A percentile compares a stretch with the other conserved stretches of the same genome.
Evolutionary conservation across 139 green algal species (phyloP).

Genomic region (Nannochloris sp.): DNA sequence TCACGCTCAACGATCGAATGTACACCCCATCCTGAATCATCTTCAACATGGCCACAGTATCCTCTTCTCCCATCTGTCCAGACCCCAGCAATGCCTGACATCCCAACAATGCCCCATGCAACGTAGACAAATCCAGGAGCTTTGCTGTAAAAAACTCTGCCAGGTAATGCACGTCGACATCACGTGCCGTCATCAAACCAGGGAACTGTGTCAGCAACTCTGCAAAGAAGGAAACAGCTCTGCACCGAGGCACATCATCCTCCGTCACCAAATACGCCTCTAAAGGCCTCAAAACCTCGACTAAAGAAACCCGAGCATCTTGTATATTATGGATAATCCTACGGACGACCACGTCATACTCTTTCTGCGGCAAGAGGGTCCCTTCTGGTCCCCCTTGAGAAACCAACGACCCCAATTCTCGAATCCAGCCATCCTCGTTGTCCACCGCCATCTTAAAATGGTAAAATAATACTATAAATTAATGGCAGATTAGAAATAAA

Average conservation of each 20-base stretch:
- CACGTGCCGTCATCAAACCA: not conserved
- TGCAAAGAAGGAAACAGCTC: constrained; percentile 13
- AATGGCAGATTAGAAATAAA: too few species aligned
- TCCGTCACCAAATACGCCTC: constrained; percentile 15
- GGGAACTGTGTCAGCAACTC: constrained; percentile 9
- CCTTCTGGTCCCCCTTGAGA: not conserved
- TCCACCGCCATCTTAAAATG: too few species aligned
- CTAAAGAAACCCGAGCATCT: not conserved
- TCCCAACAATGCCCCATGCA: constrained; percentile 21
- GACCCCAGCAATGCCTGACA: constrained; percentile 15
- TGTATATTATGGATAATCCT: not conserved
- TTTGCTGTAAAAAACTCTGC: constrained; percentile 25
- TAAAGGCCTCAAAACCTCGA: constrained; percentile 16
- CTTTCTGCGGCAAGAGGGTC: not conserved
- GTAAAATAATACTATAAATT: too few species aligned
- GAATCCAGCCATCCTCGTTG: too few species aligned
- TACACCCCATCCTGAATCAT: constrained; percentile 12
- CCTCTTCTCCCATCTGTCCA: not conserved
- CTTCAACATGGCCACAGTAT: constrained; percentile 6
- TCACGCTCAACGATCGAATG: constrained; percentile 9
- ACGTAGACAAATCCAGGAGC: constrained; percentile 23
- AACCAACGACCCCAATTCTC: not conserved
- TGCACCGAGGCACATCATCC: constrained; percentile 9
- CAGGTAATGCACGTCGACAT: constrained; percentile 11
- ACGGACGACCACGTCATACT: not conserved